Evolutionary conservation across 2,329 filamentous ascomycete genomes (phyloP), one percentile per base, ranked within the genome.

Genomic region (Calonectria fujianensis): DNA sequence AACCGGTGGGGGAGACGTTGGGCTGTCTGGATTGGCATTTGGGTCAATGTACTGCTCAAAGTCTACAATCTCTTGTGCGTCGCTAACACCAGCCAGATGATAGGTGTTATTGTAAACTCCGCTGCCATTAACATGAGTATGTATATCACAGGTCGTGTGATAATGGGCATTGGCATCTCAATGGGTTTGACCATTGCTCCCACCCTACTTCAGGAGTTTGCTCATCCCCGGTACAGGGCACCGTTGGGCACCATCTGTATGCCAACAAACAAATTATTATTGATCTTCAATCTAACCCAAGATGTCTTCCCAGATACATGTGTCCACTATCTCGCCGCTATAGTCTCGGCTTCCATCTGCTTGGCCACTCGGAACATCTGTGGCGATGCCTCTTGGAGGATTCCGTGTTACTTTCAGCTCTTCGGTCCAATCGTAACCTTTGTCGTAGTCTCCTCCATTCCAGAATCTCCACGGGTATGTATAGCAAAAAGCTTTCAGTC

Each of bases 131-230:
- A 64, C n/a, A 27, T 64, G 37, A 27, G 61, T 39, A 64, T 64
- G 61, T 64, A 64, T 20, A 64, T 64, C 18, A 39, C 61, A 11
- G 61, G 61, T 4, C 61, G 61, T 41, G 61, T 27, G 14, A 31
- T 64, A 27, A 64, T 64, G 61, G 61, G 61, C 4, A 24, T 64
- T 64, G 61, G 61, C 37, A 64, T 64, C 61, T 64, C 61, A 6
- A 64, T 64, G 61, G 61, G 61, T n/a, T 8, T 64, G 6, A 64
- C 61, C 11, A 64, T 64, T 64, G 61, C 61, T 9, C 61, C 61
- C 18, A 64, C 61, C 18, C 11, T 64, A 18, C 61, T 64, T 10
- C 61, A 64, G 13, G 61, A 64, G 5, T 48, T 64, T 20, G 35
- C 61, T 20, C 61, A 64, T 39, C 61, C 61, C 20, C 61, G 61